A percentile compares a stretch with the other conserved stretches of the same genome.
Evolutionary conservation across 257 asterid species (phyloP).

Genomic region (Scutellaria minor): DNA sequence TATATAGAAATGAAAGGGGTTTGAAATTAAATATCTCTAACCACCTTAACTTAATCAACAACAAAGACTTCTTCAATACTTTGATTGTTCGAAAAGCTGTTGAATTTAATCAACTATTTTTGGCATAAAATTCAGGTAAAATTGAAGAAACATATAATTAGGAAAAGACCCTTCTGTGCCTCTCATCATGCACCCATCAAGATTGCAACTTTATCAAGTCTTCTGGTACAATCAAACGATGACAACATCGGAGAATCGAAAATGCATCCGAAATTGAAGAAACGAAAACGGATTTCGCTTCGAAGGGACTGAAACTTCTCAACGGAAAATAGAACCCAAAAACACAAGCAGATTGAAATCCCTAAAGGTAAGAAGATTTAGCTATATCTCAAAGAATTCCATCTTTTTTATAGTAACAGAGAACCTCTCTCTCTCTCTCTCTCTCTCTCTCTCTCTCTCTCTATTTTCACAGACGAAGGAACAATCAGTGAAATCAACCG

Average conservation of each 20-base stretch:
- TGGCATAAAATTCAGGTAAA: constrained; percentile 24
- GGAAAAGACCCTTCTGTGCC: constrained; percentile 33
- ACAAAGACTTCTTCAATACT: constrained; percentile 2
- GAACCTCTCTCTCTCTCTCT: constrained; percentile 25
- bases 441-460: constrained; percentile 28
- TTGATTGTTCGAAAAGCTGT: constrained; percentile 18
- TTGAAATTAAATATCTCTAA: constrained; percentile 17
- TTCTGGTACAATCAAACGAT: constrained; percentile 32
- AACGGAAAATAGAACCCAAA: constrained; percentile 28
- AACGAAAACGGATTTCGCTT: constrained; percentile 28
- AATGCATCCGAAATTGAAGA: constrained; percentile 33
- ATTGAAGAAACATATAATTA: constrained; percentile 32
- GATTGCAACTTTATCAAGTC: constrained; percentile 34
- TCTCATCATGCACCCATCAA: constrained; percentile 27
- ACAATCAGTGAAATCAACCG: constrained; percentile 19
- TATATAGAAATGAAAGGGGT: constrained; percentile 11
- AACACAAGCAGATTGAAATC: constrained; percentile 11
- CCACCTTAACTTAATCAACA: constrained; percentile 18
- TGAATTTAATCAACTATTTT: neutral
- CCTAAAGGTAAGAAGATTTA: constrained; percentile 20
- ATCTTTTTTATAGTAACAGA: constrained; percentile 24
- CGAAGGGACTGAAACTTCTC: constrained; percentile 20
- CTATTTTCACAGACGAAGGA: constrained; percentile 39
- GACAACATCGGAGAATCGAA: constrained; percentile 27
- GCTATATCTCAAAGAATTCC: constrained; percentile 48